Conservation (phyloP, 352 stramenopile genomes). For the Aphanomyces invadans region DNA sequence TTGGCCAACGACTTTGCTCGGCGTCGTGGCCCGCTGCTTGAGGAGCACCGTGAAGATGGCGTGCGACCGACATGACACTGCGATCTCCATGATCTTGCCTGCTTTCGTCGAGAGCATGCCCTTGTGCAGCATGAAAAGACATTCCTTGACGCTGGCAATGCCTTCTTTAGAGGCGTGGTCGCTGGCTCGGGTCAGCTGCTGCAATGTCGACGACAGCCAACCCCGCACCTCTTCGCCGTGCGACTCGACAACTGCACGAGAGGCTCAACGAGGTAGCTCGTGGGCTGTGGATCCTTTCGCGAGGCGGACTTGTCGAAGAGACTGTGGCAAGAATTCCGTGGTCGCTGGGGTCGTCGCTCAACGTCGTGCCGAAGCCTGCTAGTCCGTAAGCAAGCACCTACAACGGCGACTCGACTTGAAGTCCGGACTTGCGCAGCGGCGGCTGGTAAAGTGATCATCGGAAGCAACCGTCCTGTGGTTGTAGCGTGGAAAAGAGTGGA, state of each 20-base stretch:
- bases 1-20: constrained; percentile 81
- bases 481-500: too few relatives aligned
- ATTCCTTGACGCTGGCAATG: constrained; percentile 46
- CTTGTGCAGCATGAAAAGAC: constrained; percentile 37
- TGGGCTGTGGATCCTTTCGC: constrained; percentile 42
- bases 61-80: constrained; percentile 76
- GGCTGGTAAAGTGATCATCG: too few relatives aligned
- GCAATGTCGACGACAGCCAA: constrained; percentile 57
- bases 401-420: too few relatives aligned
- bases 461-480: too few relatives aligned
- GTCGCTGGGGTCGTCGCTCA: constrained; percentile 76
- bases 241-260: constrained; percentile 86
- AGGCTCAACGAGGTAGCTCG: constrained; percentile 50
- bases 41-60: constrained; percentile 85
- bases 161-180: constrained; percentile 70
- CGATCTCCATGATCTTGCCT: constrained; percentile 61
- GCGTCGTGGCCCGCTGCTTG: constrained; percentile 86
- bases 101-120: constrained; percentile 46
- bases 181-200: constrained; percentile 56
- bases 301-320: constrained; percentile 72
- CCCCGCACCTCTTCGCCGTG: constrained; percentile 88
- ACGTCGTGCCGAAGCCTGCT: constrained; percentile 91
- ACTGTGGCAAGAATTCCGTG: constrained; percentile 74
- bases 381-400: constrained; percentile 91
- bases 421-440: too few relatives aligned